These are phyloP conservation scores for Escallonia rubra DNA, from an alignment of 129 eudicot species.

Conservation along the genomic window DNA sequence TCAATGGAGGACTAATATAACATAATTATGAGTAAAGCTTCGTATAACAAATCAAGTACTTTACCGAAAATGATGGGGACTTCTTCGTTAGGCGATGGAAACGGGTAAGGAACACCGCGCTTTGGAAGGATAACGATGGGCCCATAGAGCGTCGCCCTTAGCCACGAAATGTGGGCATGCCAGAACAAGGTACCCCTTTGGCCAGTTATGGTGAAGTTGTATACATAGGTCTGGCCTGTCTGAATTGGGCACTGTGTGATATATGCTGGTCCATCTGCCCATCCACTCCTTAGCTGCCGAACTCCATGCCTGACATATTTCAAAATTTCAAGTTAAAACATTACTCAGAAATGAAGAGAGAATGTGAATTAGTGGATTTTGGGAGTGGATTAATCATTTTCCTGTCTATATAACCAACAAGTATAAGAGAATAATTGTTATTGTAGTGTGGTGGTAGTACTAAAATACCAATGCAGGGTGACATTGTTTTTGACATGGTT, in stretches of 20 bases:
- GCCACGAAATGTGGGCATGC: slow-evolving; percentile 50
- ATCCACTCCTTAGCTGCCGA: slow-evolving; percentile 44
- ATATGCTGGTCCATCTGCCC: slow-evolving; percentile 56
- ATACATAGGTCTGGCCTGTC: slow-evolving; percentile 36
- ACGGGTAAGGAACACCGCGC: slow-evolving; percentile 25
- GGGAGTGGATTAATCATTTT: no score
- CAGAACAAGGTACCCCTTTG: slow-evolving; percentile 49
- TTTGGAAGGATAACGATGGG: slow-evolving; percentile 27
- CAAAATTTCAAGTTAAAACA: not conserved
- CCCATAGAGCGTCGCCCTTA: slow-evolving; percentile 35
- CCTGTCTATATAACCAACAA: not conserved
- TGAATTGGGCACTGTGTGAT: slow-evolving; percentile 56
- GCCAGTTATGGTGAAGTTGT: slow-evolving; percentile 49
- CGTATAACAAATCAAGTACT: not conserved
- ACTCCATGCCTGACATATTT: slow-evolving; percentile 40
- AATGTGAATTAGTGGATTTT: no score
- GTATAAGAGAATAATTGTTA: no score
- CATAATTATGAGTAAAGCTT: no score
- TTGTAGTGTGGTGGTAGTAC: not conserved
- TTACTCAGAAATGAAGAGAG: not conserved
- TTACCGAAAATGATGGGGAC: slow-evolving; percentile 25
- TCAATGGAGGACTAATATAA: no score
- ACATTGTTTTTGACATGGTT: slow-evolving; percentile 21
- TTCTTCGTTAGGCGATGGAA: slow-evolving; percentile 29
- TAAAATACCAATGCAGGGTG: slow-evolving; percentile 29